phyloP scores from a whole-genome alignment of 768 basidiomycete genomes.

The Boletus insuetus region DNA sequence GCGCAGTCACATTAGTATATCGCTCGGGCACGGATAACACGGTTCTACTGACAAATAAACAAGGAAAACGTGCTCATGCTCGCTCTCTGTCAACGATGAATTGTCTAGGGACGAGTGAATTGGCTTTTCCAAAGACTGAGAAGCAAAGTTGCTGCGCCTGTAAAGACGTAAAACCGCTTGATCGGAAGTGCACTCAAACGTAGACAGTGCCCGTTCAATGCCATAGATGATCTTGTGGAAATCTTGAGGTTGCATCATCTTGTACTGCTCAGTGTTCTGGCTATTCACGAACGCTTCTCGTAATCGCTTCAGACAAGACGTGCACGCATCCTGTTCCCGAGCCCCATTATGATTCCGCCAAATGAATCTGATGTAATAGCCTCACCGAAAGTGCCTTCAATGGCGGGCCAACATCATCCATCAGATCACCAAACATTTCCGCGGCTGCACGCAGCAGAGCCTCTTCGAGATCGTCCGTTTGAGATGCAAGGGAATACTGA shows the following conservation, averaged over 20 bases:
- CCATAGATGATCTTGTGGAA: constrained; percentile 62
- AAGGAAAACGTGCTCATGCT: constrained; percentile 84
- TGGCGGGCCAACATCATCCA: constrained; percentile 79
- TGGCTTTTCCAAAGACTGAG: constrained; percentile 11
- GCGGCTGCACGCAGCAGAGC: constrained; percentile 50
- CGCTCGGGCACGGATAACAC: neutral
- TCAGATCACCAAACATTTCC: constrained; percentile 71
- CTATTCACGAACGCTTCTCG: constrained; percentile 59
- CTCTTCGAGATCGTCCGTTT: constrained; percentile 43
- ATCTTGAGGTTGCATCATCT: constrained; percentile 50
- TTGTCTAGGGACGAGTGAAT: constrained; percentile 26
- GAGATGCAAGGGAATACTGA: constrained; percentile 33
- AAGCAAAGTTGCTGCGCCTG: constrained; percentile 43
- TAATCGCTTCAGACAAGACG: constrained; percentile 57
- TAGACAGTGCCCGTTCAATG: constrained; percentile 65
- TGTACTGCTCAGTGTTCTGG: constrained; percentile 28
- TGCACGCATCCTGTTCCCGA: constrained; percentile 53
- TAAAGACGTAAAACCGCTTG: constrained; percentile 80
- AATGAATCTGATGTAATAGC: neutral
- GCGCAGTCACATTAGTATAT: constrained; percentile 10
- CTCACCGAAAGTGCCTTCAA: constrained; percentile 70
- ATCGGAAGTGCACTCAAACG: constrained; percentile 82
- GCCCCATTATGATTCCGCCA: constrained; percentile 1
- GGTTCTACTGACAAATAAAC: constrained; percentile 80
- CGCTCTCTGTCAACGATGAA: constrained; percentile 39